These are phyloP conservation scores for Claviceps sp. DNA, from an alignment of 2,329 filamentous ascomycete species.

Conservation along the genomic window DNA sequence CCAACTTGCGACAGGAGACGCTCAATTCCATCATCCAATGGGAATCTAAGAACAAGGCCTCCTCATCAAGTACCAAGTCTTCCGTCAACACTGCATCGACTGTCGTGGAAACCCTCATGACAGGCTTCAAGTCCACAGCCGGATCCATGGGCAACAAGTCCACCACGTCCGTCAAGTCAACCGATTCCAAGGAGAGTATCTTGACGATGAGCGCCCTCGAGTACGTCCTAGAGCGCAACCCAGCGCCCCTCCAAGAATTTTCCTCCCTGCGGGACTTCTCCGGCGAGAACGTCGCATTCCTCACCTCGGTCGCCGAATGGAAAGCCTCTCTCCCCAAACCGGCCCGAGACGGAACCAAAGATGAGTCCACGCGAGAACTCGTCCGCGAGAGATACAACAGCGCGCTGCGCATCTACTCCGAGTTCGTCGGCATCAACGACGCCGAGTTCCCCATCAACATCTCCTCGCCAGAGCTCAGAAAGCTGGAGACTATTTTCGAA, in stretches of 20 bases:
- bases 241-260: slow-evolving; percentile 47
- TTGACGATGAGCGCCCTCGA: slow-evolving; percentile 50
- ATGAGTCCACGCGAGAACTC: slow-evolving; percentile 14
- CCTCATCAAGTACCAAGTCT: slow-evolving; percentile 8
- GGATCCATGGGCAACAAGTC: not conserved
- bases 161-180: slow-evolving; percentile 10
- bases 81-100: slow-evolving; percentile 11
- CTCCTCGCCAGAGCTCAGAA: slow-evolving; percentile 35
- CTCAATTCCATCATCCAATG: slow-evolving; percentile 30
- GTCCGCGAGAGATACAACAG: slow-evolving; percentile 38
- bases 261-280: slow-evolving; percentile 55
- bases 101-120: slow-evolving; percentile 15
- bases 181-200: slow-evolving; percentile 25
- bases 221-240: slow-evolving; percentile 44
- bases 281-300: slow-evolving; percentile 57
- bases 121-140: slow-evolving; percentile 17
- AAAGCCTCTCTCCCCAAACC: slow-evolving; percentile 24
- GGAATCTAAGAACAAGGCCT: slow-evolving; percentile 24
- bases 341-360: slow-evolving; percentile 9
- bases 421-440: slow-evolving; percentile 43
- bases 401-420: slow-evolving; percentile 47
- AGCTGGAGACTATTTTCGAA: slow-evolving; percentile 43
- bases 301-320: slow-evolving; percentile 45
- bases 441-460: slow-evolving; percentile 55
- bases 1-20: slow-evolving; percentile 26